A percentile compares a stretch with the other conserved stretches of the same genome.
Evolutionary conservation across 441 rosid genomes (phyloP).

Genomic region (Mallotus repandus): DNA sequence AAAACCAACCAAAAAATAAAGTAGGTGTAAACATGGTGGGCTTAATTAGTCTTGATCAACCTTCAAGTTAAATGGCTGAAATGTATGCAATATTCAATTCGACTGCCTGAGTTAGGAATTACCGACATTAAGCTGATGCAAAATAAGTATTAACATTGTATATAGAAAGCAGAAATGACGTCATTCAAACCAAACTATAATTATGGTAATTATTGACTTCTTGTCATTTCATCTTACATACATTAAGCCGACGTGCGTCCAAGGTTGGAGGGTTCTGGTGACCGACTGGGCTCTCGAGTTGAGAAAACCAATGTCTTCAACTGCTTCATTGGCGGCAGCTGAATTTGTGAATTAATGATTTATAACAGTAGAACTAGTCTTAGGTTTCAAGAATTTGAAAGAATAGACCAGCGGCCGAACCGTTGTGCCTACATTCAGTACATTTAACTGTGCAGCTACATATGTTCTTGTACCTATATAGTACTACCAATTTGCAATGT

Average conservation of each 20-base stretch:
- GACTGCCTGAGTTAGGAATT: background rate
- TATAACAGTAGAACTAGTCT: background rate
- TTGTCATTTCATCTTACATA: no score
- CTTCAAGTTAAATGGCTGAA: constrained; percentile 1
- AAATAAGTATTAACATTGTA: background rate
- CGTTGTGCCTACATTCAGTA: background rate
- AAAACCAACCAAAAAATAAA: background rate
- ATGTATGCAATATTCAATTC: background rate
- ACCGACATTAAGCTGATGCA: background rate
- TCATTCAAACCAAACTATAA: no score
- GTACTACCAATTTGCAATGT: background rate
- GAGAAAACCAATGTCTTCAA: no score
- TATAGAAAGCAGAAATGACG: background rate
- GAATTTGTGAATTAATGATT: background rate
- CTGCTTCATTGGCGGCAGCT: background rate
- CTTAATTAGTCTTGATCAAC: background rate
- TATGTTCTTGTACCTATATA: no score
- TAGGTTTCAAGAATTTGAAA: background rate
- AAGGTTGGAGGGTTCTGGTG: no score
- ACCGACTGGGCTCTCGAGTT: no score
- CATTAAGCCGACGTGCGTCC: no score
- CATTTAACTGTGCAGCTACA: background rate
- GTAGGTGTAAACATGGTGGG: constrained; percentile 1
- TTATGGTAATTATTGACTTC: no score
- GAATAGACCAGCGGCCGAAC: background rate